Evolutionary conservation across 257 asterid species (phyloP), one percentile per base, ranked within the genome.

Genomic region (Solanum rostratum): DNA sequence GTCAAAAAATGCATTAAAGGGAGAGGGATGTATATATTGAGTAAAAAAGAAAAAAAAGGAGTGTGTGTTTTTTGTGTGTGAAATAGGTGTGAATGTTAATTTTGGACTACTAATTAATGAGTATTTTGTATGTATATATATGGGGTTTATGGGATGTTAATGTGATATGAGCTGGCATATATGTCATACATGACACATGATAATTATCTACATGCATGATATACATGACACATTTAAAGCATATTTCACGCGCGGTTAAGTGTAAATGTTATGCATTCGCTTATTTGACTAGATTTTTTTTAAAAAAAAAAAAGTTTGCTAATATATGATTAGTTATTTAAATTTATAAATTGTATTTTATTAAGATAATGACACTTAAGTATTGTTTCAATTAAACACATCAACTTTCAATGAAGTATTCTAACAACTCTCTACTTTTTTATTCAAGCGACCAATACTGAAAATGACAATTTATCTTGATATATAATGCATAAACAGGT

Each of bases 131-230:
- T 54, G 60, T 54, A 54, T 54, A 3, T 66, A 7, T 65, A 27
- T 63, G 27, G 8, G 5, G 20, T 55, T 19, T 55, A 24, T 65
- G 71, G 71, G 22, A 41, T 59, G 20, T 27, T 76, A 68, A 12
- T 78, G 84, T 63, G 53, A 18, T 86, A 82, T 90, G 89, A 89
- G 92, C 88, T 88, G 93, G 87, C 88, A 84, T 87, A 83, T 87
- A 85, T 68, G 29, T 53, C 86, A 85, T 86, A 55, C 83, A 81
- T 87, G 86, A 70, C 1, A 71, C 84, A 89, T 88, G 88, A 33
- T 33, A 33, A 33, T 3, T 33, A 3, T 33, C 37, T 33, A 4
- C 88, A 83, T 87, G 82, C 86, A 85, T 68, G 24, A 46, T 85
- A 85, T 84, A 50, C 83, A 81, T 87, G 86, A 70, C 1, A 66